Evolutionary conservation across 164 flowering plant species (phyloP).

Genomic region (Berberis vulgaris): DNA sequence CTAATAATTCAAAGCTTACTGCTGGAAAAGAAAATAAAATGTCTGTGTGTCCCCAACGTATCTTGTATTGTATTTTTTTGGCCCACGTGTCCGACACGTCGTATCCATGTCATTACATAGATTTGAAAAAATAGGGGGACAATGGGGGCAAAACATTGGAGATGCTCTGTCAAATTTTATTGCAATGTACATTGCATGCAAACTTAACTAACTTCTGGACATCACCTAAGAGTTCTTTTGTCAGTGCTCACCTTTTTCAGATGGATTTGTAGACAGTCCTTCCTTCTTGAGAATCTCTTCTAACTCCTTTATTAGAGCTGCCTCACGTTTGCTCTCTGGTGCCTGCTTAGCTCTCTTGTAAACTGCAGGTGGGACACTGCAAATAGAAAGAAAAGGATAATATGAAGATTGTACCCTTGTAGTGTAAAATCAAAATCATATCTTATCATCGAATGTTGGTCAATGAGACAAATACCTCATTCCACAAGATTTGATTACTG

Average conservation of each 20-base stretch:
- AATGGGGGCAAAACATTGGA: too few relatives aligned
- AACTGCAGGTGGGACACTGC: conserved; percentile 71
- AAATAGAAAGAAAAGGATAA: conserved; percentile 7
- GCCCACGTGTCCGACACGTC: too few relatives aligned
- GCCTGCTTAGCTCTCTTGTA: conserved; percentile 86
- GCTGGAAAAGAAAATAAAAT: too few relatives aligned
- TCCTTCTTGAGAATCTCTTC: conserved; percentile 71
- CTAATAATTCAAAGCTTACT: too few relatives aligned
- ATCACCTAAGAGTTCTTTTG: background rate
- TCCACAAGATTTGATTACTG: conserved; percentile 83
- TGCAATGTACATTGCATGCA: background rate
- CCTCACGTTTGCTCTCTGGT: conserved; percentile 77
- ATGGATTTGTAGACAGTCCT: conserved; percentile 74
- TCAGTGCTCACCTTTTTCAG: conserved; percentile 65
- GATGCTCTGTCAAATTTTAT: too few relatives aligned
- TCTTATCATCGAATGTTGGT: background rate
- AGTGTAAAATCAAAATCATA: background rate
- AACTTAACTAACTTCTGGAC: background rate
- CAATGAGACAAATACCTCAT: conserved; percentile 47
- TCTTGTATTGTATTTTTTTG: too few relatives aligned
- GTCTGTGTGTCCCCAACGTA: too few relatives aligned
- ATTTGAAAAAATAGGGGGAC: too few relatives aligned
- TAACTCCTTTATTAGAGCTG: conserved; percentile 58
- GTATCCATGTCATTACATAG: too few relatives aligned
- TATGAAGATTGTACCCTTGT: background rate